Evolutionary conservation across 805 yeast species (phyloP), one percentile per base, ranked within the genome.

Genomic region (Teunomyces aglyptinius): DNA sequence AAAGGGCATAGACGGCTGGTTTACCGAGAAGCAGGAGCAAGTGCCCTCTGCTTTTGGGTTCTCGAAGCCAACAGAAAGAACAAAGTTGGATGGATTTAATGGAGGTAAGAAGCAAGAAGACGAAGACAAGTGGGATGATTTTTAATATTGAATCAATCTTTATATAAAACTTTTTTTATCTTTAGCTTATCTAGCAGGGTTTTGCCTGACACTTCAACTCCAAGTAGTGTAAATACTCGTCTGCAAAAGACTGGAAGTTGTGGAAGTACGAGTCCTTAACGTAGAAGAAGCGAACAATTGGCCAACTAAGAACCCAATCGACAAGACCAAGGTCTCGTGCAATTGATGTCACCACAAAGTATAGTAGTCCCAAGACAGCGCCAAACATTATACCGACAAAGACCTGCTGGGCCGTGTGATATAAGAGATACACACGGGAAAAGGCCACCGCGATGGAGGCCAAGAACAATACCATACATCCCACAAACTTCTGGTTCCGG

Each of bases 361-460:
- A 89, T 0, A 63, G 49, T 5, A 79, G 53, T 0, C 94, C 96
- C 6, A 82, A 57, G 0, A 77, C 55, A 0, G 70, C 54, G 0
- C 99, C 98, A 5, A 86, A 62, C 6, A 75, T 50, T 3, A 77
- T 65, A 0, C 99, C 99, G 5, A 85, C 86, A 8, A 76, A 38
- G 1, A 91, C 94, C 64, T 94, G 99, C 18, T 70, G 70, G 13
- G 68, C 44, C 16, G 87, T 77, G 65, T 92, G 99, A 60, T 94
- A 92, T 49, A 78, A 74, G 45, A 94, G 70, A 59, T 89, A 85
- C 24, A 87, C 84, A 46, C 98, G 71, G 2, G 96, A 86, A 50
- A 70, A 76, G 3, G 82, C 78, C 48, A 90, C 86, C 27, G 77
- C 53, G 1, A 62, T 10, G 56, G 75, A 49, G 50, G 67, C 41